Base-by-base conservation (phyloP, 352 stramenopile genomes). In the Phytophthora meadii region DNA sequence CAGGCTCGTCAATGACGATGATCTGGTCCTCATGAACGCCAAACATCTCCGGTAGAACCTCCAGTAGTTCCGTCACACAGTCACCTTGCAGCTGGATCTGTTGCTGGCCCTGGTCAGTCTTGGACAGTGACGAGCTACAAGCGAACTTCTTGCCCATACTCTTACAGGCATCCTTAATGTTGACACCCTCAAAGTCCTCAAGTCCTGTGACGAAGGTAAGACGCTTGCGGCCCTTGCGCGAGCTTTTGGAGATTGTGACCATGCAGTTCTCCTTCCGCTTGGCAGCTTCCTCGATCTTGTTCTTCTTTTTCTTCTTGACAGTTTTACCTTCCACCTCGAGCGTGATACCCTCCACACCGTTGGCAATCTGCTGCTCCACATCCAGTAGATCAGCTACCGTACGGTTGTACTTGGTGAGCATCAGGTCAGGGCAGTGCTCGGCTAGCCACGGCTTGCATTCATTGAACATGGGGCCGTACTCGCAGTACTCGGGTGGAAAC, bases 51-150 rank as follows among this genome's bases (percentile, higher is more conserved):
- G 76, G 80, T 27, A 95, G 68, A 44, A 93, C 81, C 2, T 92
- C 81, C 50, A 89, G 55, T 52, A 95, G 70, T 60, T 95, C 87
- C 9, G 73, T 79, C 39, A 88, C 61, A 53, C 87, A 93, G 65
- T 95, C 87, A 56, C 87, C 87, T 57, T 93, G 87, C 36, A 93
- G 66, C 55, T 93, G 87, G 57, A 95, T 92, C 71, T 93, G 83
- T 66, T 90, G 81, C 72, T 88, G 83, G 40, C 85, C 84, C 14
- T 77, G 67, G 63, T 93, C 82, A 7, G 78, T 89, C 64, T 91
- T 91, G 47, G 81, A 91, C 40, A 95, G 65, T 49, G 84, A 92
- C 39, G 85, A 89, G 62, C 81, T 91, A 70, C 87, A 94, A 24
- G 87, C 85, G 63, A 95, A 95, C 34, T 81, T 79, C 74, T 93